Base-by-base conservation (phyloP, 148 eudicot species). In the Vaccinium corymbosum region DNA sequence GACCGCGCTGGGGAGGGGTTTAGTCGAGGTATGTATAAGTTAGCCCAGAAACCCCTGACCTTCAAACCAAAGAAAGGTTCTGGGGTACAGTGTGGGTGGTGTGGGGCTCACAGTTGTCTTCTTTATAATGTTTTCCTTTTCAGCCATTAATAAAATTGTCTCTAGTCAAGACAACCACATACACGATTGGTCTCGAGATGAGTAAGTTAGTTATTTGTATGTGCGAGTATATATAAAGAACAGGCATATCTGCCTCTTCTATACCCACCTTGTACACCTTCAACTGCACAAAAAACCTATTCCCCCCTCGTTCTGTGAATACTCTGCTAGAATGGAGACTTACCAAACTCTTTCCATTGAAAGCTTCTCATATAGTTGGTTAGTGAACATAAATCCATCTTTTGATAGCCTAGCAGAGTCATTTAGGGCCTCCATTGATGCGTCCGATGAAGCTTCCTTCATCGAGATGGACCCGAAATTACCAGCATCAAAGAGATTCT, bases 401-500 rank as follows among this genome's bases (percentile, higher is more conserved):
- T 84, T 92, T 51, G 97, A 92, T 62, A 89, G 88, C 86, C 79
- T 86, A 38, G 90, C 88, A 48, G 91, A 90, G 27, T 92, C 98
- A 49, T 89, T 88, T 78, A 85, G 94, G 78, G 87, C 89, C 75
- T 88, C 92, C 15, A 50, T 92, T 70, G 95, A 94, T 85, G 88
- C 87, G 6, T 86, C 86, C 35, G 90, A 90, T 82, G 93, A 90
- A 73, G 84, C 94, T 51, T 89, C 89, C 35, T 95, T 95, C 91
- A 95, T 95, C 50, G 98, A 95, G 76, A 94, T 95, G 94, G 96
- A 95, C 83, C 98, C 98, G 0, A 93, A 90, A 20, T 86, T 92
- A 86, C 89, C 98, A 25, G 89, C 98, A 42, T 95, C 98, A 0
- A 90, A 90, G 84, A 88, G 98, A 84, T 95, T 95, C 85, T 85